phyloP scores from a whole-genome alignment of 305 asterid genomes.

The Fraxinus angustifolia region DNA sequence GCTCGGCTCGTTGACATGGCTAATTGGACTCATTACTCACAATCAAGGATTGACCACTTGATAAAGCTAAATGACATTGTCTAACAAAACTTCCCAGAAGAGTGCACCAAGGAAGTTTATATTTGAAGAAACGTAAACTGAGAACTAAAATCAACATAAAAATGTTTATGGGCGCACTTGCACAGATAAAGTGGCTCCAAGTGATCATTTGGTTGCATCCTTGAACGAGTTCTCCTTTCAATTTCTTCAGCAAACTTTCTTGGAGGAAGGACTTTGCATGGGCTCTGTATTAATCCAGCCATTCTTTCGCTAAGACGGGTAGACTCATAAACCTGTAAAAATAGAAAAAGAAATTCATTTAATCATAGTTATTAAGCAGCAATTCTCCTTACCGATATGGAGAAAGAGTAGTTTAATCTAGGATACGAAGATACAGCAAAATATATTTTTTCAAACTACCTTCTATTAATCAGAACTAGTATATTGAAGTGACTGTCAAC shows the following conservation, averaged over 20 bases:
- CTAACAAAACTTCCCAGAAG: not conserved
- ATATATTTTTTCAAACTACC: not conserved
- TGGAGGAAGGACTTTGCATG: constrained; percentile 83
- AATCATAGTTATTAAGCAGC: not conserved
- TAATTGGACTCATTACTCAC: not conserved
- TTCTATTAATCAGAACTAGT: not conserved
- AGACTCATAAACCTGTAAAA: constrained; percentile 82
- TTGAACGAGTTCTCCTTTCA: constrained; percentile 52
- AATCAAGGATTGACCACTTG: not conserved
- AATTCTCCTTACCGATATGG: not conserved
- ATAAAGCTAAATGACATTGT: not conserved
- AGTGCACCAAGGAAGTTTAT: not conserved
- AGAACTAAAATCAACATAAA: constrained; percentile 12
- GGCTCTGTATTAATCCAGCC: constrained; percentile 76
- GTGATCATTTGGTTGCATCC: constrained; percentile 36
- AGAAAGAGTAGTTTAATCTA: not conserved
- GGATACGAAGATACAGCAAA: not conserved
- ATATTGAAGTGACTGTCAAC: not conserved
- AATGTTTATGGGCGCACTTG: constrained; percentile 60
- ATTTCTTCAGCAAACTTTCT: constrained; percentile 70
- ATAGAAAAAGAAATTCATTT: not conserved
- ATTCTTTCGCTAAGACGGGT: constrained; percentile 43
- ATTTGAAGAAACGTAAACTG: constrained; percentile 11
- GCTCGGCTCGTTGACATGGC: no score
- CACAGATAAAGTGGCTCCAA: constrained; percentile 70